These are phyloP conservation scores for Citropsis articulata DNA, from an alignment of 345 rosid genomes.

Conservation along the genomic window DNA sequence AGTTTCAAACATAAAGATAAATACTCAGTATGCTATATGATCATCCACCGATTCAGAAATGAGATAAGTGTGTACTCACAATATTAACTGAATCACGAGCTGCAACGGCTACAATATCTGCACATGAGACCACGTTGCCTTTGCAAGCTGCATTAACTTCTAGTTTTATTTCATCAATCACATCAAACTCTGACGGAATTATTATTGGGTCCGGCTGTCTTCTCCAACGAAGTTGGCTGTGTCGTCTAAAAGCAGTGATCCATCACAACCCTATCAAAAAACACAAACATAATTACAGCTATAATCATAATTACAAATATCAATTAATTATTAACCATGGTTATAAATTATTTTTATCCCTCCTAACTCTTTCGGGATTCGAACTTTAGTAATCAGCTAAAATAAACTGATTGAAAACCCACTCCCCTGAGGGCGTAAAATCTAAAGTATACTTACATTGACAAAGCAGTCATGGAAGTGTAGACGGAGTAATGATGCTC, in stretches of 20 bases:
- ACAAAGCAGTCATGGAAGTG: background rate
- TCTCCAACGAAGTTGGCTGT: slow-evolving; percentile 39
- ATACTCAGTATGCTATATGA: no score
- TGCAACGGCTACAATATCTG: slow-evolving; percentile 51
- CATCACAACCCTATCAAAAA: slow-evolving; percentile 53
- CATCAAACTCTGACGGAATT: slow-evolving; percentile 48
- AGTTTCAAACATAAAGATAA: no score
- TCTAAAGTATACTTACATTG: background rate
- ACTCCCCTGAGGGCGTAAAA: no score
- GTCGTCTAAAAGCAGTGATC: slow-evolving; percentile 48
- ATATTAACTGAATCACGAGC: slow-evolving; percentile 51
- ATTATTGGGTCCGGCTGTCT: slow-evolving; percentile 33
- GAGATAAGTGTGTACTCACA: slow-evolving; percentile 18
- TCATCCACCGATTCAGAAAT: no score
- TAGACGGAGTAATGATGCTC: background rate
- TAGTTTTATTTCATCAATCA: slow-evolving; percentile 50
- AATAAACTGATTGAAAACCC: no score
- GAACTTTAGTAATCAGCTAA: no score
- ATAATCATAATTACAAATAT: background rate
- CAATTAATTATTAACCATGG: no score
- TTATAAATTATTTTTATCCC: no score
- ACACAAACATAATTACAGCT: background rate
- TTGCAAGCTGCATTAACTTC: slow-evolving; percentile 52
- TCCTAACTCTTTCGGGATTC: no score
- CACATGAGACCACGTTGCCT: slow-evolving; percentile 50